Percentiles rank a stretch among this genome's conserved stretches.
phyloP scores from a whole-genome alignment of 2,329 filamentous ascomycete genomes.

The Raffaelea ambrosiae region DNA sequence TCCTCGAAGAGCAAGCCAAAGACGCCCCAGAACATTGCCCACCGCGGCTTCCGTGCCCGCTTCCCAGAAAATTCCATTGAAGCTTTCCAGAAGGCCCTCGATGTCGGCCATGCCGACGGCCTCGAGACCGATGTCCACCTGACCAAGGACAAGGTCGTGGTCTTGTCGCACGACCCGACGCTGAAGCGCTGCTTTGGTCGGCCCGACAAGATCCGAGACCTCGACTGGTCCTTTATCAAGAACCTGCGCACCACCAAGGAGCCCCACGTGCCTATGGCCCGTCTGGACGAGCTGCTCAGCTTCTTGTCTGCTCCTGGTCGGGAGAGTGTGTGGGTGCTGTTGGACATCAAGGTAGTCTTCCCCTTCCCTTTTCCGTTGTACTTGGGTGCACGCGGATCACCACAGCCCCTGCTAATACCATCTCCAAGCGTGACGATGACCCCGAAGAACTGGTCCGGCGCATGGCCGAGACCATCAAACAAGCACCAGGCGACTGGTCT shows the following conservation, averaged over 20 bases:
- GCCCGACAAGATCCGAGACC: conserved; percentile 64
- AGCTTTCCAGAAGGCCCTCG: conserved; percentile 26
- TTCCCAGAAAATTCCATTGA: conserved; percentile 82
- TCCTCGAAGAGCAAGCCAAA: no score
- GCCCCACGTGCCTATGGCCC: conserved; percentile 60
- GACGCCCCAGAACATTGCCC: conserved; percentile 56
- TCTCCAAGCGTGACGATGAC: conserved; percentile 62
- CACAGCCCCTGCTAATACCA: no score
- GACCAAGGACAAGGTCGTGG: conserved; percentile 72
- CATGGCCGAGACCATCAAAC: conserved; percentile 54
- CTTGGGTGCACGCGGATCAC: no score
- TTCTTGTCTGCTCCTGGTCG: conserved; percentile 58
- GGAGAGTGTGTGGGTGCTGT: conserved; percentile 67
- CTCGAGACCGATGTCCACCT: conserved; percentile 86
- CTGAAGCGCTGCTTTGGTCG: conserved; percentile 76
- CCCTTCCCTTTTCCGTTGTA: neutral
- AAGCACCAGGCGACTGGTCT: conserved; percentile 55
- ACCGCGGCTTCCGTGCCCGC: conserved; percentile 68
- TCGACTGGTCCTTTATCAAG: conserved; percentile 65
- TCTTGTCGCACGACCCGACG: conserved; percentile 74
- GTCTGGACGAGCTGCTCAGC: conserved; percentile 63
- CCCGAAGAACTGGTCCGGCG: conserved; percentile 61
- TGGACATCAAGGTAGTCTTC: conserved; percentile 72
- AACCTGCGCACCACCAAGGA: conserved; percentile 57
- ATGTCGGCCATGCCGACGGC: conserved; percentile 46